Base-by-base conservation (phyloP, 495 filamentous ascomycete genomes). In the Xylaria palmicola region DNA sequence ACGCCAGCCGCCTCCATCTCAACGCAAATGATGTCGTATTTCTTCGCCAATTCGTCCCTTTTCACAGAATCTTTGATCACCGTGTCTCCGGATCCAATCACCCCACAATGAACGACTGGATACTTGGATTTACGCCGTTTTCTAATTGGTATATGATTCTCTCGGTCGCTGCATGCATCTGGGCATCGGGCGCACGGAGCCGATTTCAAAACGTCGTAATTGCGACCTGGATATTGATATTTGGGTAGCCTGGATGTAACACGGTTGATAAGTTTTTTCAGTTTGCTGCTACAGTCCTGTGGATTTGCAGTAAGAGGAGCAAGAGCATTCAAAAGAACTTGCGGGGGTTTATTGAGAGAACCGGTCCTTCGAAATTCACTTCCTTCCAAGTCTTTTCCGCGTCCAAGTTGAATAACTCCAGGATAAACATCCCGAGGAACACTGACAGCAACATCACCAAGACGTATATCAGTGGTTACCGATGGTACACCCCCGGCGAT, bases 401-500 rank as follows among this genome's bases (percentile, higher is more conserved):
- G 26, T 15, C 27, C 44, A 24, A 17, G 27, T 5, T 48, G 44
- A 3, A 48, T 4, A 3, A 48, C 44, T 7, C 44, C 44, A 26
- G 22, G 22, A 15, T 6, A 26, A 4, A 20, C 44, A 13, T 48
- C 15, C 3, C 1, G 15, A 7, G 44, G 44, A 27, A 6, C 27
- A 13, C 44, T 48, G 10, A 48, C 44, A 7, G 27, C 44, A 13
- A 48, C 44, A 7, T 48, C 44, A 1, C 44, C 44, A 27, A 48
- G 44, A 1, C 44, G 73, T 4, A 83, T 73, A 61, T 78, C 68
- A 50, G 69, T 58, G 8, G 65, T 61, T n/a, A 17, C 19, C 50
- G 41, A 73, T 8, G 78, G 76, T 5, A 73, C 71, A 10, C 77
- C 79, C 13, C 77, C 77, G 2, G 70, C 81, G 50, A 81, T 81